A percentile compares a stretch with the other conserved stretches of the same genome.
phyloP scores from a whole-genome alignment of 257 asterid genomes.

The Haberlea rhodopensis region DNA sequence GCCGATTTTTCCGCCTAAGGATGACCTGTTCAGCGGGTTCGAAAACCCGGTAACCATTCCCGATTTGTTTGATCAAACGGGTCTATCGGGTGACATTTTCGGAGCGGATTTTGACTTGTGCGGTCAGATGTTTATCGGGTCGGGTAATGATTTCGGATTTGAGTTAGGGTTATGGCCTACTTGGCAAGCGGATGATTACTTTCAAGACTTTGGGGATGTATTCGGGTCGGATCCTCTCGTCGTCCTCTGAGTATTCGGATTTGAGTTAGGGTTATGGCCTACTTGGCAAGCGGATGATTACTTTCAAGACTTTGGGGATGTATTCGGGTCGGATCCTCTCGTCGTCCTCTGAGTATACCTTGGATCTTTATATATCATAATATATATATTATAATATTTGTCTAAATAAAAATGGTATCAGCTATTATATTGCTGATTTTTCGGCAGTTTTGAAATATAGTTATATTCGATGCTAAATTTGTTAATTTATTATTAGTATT shows the following conservation, averaged over 20 bases:
- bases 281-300: too few relatives aligned
- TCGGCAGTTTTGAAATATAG: slow-evolving; percentile 41
- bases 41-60: slow-evolving; percentile 44
- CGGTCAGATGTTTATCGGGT: slow-evolving; percentile 41
- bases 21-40: slow-evolving; percentile 45
- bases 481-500: slow-evolving; percentile 20
- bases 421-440: background rate
- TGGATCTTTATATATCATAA: too few relatives aligned
- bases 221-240: slow-evolving; percentile 88
- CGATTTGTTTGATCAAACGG: slow-evolving; percentile 45
- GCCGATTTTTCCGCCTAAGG: slow-evolving; percentile 39
- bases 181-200: slow-evolving; percentile 54
- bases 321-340: too few relatives aligned
- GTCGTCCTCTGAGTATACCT: too few relatives aligned
- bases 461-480: too few relatives aligned
- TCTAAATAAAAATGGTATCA: slow-evolving; percentile 1
- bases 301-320: too few relatives aligned
- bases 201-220: slow-evolving; percentile 69
- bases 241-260: slow-evolving; percentile 35
- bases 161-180: slow-evolving; percentile 32
- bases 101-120: slow-evolving; percentile 36
- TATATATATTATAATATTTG: too few relatives aligned
- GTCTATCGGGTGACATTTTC: slow-evolving; percentile 38
- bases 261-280: too few relatives aligned
- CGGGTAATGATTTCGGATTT: slow-evolving; percentile 38